phyloP scores from a whole-genome alignment of 192 early-diverging fungal genomes.

The Mortierella hygrophila region DNA sequence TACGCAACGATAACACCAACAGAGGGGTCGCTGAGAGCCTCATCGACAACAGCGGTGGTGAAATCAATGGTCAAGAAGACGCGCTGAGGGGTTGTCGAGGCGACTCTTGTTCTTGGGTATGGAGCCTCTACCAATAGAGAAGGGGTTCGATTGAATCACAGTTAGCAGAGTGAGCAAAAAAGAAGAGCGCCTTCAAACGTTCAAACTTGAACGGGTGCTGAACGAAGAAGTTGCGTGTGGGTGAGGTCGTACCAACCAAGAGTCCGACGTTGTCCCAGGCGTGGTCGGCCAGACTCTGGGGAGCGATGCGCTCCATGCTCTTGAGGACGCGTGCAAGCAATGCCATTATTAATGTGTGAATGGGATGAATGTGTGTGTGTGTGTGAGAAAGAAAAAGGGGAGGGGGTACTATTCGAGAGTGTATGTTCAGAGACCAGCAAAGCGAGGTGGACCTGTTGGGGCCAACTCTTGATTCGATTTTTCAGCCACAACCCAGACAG shows the following conservation, averaged over 20 bases:
- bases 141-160: background rate
- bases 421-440: background rate
- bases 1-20: slow-evolving; percentile 94
- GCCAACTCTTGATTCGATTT: background rate
- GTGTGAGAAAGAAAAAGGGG: background rate
- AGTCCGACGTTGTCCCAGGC: slow-evolving; percentile 97
- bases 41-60: slow-evolving; percentile 80
- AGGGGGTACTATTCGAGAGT: too few relatives aligned
- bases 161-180: background rate
- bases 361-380: background rate
- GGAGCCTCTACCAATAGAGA: slow-evolving; percentile 76
- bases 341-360: slow-evolving; percentile 55
- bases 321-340: slow-evolving; percentile 69
- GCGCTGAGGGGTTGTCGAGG: slow-evolving; percentile 63
- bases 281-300: slow-evolving; percentile 81
- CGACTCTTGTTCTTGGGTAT: slow-evolving; percentile 68
- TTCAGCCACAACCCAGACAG: background rate
- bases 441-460: background rate
- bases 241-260: slow-evolving; percentile 67
- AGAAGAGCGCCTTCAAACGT: background rate
- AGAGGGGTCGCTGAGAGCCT: slow-evolving; percentile 77
- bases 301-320: slow-evolving; percentile 88
- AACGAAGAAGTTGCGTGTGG: background rate
- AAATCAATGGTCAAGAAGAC: slow-evolving; percentile 96
- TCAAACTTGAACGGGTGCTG: slow-evolving; percentile 2